Evolutionary conservation across 164 flowering plant genomes (phyloP), one percentile per base, ranked within the genome.

Genomic region (Echeveria elegans): DNA sequence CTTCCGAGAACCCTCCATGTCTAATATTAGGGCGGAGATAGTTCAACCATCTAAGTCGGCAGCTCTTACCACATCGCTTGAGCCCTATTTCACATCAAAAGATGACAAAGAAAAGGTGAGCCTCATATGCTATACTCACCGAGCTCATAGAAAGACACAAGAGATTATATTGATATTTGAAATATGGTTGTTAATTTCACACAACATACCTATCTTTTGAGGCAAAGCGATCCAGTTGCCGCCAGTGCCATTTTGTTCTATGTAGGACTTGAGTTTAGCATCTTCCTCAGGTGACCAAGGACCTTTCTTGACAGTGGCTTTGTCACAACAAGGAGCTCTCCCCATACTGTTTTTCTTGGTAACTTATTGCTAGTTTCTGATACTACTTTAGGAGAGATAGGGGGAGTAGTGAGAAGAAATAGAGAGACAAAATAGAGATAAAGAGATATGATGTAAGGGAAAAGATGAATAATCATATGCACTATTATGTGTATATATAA

Each of bases 221-320:
- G 96, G 96, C 64, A 89, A 80, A 73, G 96, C 85, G 72, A 88
- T 88, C 96, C 95, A 88, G 70, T 85, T 86, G n/a, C 89, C 89
- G 50, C 87, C 88, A 66, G 88, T 88, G 2, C 94, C 95, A 72
- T 80, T 68, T 66, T 82, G 76, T 63, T 88, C 85, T 19, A 88
- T 86, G 66, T 76, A 86, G 15, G 81, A 80, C 67, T 83, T 88
- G 71, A 88, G 93, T 78, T 76, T 83, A 6, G 78, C 68, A 69
- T 88, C 91, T 80, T 88, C 94, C 67, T 86, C 94, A 64, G 94
- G 91, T n/a, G 94, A 85, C 94, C 94, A 88, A 47, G 94, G 95
- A 5, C 95, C 95, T 77, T 78, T 88, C 88, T 88, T 88, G 72
- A 88, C 95, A 73, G 81, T 85, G 70, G 90, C 88, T 68, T 88